A percentile compares a stretch with the other conserved stretches of the same genome.
These are phyloP conservation scores for Beauveria medogensis DNA, from an alignment of 2,329 filamentous ascomycete species.

Conservation along the genomic window DNA sequence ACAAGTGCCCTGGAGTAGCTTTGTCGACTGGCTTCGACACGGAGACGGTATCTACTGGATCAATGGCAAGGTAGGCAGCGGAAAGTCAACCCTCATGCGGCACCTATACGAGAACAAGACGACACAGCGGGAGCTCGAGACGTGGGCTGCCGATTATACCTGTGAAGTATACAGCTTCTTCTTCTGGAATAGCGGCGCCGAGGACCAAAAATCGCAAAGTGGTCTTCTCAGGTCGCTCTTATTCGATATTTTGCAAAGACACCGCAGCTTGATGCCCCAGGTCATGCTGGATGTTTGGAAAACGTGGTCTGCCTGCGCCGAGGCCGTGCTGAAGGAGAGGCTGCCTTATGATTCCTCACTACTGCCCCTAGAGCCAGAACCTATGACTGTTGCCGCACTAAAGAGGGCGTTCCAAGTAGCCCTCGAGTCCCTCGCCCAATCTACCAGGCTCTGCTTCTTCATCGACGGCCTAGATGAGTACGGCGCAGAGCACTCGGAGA, in stretches of 20 bases:
- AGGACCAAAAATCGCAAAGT: constrained; percentile 22
- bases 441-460: constrained; percentile 11
- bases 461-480: constrained; percentile 17
- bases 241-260: constrained; percentile 19
- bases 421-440: neutral
- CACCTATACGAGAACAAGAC: constrained; percentile 17
- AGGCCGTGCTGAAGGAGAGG: neutral
- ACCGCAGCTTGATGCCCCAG: constrained; percentile 8
- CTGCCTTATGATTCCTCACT: neutral
- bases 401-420: neutral
- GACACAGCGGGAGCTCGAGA: constrained; percentile 14
- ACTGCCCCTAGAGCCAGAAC: neutral
- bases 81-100: constrained; percentile 33
- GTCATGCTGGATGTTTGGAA: constrained; percentile 13
- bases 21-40: constrained; percentile 18
- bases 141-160: constrained; percentile 19
- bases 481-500: constrained; percentile 3
- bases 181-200: constrained; percentile 25
- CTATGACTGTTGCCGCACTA: neutral
- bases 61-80: constrained; percentile 30
- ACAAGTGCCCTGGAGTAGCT: neutral
- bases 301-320: neutral
- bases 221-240: constrained; percentile 26
- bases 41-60: constrained; percentile 23
- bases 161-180: constrained; percentile 23